phyloP scores from a whole-genome alignment of 2,329 filamentous ascomycete species.

The Teratosphaeria gauchensis region DNA sequence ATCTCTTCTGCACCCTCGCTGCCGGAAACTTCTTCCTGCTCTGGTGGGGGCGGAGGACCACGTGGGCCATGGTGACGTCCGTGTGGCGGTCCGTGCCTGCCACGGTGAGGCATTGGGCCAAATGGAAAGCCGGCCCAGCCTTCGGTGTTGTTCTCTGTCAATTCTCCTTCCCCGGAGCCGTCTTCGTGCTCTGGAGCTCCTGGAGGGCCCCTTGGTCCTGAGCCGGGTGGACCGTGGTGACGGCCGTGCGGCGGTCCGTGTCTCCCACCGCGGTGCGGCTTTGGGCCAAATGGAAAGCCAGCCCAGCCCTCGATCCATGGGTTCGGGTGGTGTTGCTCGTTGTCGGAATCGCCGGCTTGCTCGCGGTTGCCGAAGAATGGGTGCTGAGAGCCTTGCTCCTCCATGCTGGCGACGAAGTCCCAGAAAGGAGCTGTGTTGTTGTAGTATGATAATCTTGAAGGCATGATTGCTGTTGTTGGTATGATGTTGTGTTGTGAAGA shows the following conservation, averaged over 20 bases:
- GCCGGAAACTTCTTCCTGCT: slow-evolving; percentile 4
- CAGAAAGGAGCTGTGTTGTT: slow-evolving; percentile 46
- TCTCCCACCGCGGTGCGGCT: slow-evolving; percentile 18
- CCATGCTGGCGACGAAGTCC: slow-evolving; percentile 45
- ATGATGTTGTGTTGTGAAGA: slow-evolving; percentile 1
- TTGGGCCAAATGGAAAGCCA: slow-evolving; percentile 26
- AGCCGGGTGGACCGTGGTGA: slow-evolving; percentile 1
- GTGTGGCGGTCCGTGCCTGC: slow-evolving; percentile 3
- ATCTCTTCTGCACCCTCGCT: slow-evolving; percentile 1
- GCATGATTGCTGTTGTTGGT: slow-evolving; percentile 33
- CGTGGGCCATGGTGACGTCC: background rate
- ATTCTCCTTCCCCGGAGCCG: slow-evolving; percentile 4
- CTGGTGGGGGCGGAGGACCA: background rate
- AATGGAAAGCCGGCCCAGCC: slow-evolving; percentile 30
- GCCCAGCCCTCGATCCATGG: slow-evolving; percentile 27
- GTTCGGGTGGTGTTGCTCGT: slow-evolving; percentile 3
- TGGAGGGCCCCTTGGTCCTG: background rate
- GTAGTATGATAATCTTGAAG: slow-evolving; percentile 41
- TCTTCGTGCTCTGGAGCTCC: slow-evolving; percentile 1
- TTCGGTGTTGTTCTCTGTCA: slow-evolving; percentile 9
- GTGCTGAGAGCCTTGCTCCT: slow-evolving; percentile 36
- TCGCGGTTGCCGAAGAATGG: slow-evolving; percentile 34
- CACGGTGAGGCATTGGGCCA: slow-evolving; percentile 20
- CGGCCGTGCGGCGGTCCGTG: slow-evolving; percentile 1
- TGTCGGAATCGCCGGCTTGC: slow-evolving; percentile 16